Evolutionary conservation across 2,329 filamentous ascomycete species (phyloP).

Genomic region (Phaeosphaeria sp.): DNA sequence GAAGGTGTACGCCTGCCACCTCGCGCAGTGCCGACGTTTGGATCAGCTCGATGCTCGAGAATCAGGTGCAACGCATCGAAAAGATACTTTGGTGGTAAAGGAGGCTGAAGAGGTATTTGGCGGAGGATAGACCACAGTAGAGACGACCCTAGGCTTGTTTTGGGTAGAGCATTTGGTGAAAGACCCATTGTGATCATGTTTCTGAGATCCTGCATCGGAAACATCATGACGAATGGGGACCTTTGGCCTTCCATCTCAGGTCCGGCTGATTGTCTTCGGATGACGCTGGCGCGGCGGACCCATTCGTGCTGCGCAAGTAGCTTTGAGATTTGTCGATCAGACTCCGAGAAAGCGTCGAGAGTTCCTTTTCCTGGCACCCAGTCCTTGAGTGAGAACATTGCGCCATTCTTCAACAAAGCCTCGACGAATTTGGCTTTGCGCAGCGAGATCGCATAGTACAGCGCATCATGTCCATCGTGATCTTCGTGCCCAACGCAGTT

Average conservation of each 20-base stretch:
- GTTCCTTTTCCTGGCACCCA: slow-evolving; percentile 25
- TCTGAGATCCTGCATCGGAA: slow-evolving; percentile 28
- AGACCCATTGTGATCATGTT: slow-evolving; percentile 35
- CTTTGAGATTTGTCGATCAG: slow-evolving; percentile 26
- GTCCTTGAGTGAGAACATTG: slow-evolving; percentile 32
- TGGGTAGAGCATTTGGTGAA: slow-evolving; percentile 26
- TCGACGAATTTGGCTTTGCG: slow-evolving; percentile 35
- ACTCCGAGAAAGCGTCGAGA: slow-evolving; percentile 10
- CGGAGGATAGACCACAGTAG: slow-evolving; percentile 35
- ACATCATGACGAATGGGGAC: slow-evolving; percentile 20
- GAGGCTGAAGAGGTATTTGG: slow-evolving; percentile 17
- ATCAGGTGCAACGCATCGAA: slow-evolving; percentile 25
- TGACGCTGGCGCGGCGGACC: slow-evolving; percentile 22
- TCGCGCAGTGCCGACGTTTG: slow-evolving; percentile 24
- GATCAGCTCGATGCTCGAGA: slow-evolving; percentile 22
- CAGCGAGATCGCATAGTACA: slow-evolving; percentile 37
- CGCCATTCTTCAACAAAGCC: slow-evolving; percentile 34
- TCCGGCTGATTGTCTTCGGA: slow-evolving; percentile 24
- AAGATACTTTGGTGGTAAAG: slow-evolving; percentile 24
- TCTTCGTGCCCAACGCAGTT: slow-evolving; percentile 44
- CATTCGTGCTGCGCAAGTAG: slow-evolving; percentile 38
- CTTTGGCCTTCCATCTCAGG: slow-evolving; percentile 5
- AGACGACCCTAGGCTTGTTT: slow-evolving; percentile 18
- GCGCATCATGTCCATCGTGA: slow-evolving; percentile 31
- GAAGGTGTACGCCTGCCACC: slow-evolving; percentile 16